Conservation (phyloP, 768 basidiomycete species). For the Lactarius deliciosus region DNA sequence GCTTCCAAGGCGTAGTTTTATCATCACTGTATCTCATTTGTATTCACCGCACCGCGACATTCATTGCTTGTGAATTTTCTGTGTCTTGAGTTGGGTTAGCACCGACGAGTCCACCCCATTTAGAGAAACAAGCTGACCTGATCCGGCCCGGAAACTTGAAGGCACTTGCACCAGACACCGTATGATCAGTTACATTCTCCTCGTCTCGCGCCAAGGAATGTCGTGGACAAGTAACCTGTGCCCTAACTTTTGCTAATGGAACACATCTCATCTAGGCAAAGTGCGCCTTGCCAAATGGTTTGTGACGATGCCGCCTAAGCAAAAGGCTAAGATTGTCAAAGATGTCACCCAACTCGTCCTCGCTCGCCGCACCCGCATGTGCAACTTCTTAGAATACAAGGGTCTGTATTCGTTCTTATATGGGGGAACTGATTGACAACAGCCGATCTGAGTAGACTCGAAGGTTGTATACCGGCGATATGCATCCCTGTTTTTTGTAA, state of each 20-base stretch:
- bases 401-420: slow-evolving; percentile 48
- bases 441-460: slow-evolving; percentile 46
- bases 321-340: slow-evolving; percentile 88
- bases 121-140: background rate
- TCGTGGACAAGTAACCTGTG: slow-evolving; percentile 4
- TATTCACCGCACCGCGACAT: background rate
- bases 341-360: slow-evolving; percentile 94
- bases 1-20: slow-evolving; percentile 7
- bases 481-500: slow-evolving; percentile 93
- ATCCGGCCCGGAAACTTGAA: background rate
- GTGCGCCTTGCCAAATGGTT: slow-evolving; percentile 97
- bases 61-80: background rate
- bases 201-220: slow-evolving; percentile 87
- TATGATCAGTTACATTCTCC: slow-evolving; percentile 92
- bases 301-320: slow-evolving; percentile 74
- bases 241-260: background rate
- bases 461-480: slow-evolving; percentile 95
- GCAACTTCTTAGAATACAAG: slow-evolving; percentile 96
- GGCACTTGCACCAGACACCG: background rate
- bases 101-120: background rate
- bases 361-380: slow-evolving; percentile 85
- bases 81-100: background rate
- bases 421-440: background rate
- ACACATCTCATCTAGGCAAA: slow-evolving; percentile 59
- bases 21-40: background rate